These are phyloP conservation scores for Silene noctiflora DNA, from an alignment of 179 eudicot species.

Conservation along the genomic window DNA sequence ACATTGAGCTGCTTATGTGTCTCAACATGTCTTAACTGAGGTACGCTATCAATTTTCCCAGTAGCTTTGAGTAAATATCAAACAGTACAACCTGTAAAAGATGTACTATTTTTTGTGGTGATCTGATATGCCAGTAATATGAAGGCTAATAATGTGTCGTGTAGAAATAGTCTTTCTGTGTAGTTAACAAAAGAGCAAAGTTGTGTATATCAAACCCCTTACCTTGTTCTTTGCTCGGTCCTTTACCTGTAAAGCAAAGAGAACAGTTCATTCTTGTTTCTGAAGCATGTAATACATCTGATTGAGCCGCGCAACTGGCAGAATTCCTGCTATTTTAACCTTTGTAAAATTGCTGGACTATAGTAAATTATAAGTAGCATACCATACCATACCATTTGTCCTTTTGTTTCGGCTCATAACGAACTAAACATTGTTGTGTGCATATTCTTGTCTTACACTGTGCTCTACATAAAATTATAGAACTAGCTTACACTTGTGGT, in stretches of 20 bases:
- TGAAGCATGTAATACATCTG: conserved; percentile 7
- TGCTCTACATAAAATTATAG: background rate
- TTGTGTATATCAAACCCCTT: background rate
- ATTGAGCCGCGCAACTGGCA: background rate
- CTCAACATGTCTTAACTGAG: conserved; percentile 5
- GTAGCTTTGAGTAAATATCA: background rate
- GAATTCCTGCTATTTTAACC: conserved; percentile 2
- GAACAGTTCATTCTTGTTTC: background rate
- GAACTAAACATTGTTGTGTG: background rate
- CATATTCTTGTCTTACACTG: background rate
- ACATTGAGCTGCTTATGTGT: background rate
- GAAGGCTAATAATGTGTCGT: background rate
- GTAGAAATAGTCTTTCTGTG: background rate
- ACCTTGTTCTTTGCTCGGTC: background rate
- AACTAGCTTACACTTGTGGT: background rate
- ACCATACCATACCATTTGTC: no score
- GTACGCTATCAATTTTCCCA: conserved; percentile 1
- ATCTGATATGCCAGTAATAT: background rate
- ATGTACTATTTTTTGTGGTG: background rate
- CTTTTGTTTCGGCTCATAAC: background rate
- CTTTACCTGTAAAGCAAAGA: conserved; percentile 18
- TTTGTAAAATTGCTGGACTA: background rate
- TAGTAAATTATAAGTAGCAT: background rate
- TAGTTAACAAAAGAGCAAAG: background rate
- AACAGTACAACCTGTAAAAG: conserved; percentile 18